Evolutionary conservation across 768 basidiomycete species (phyloP).

Genomic region (Serpula lacrymans): DNA sequence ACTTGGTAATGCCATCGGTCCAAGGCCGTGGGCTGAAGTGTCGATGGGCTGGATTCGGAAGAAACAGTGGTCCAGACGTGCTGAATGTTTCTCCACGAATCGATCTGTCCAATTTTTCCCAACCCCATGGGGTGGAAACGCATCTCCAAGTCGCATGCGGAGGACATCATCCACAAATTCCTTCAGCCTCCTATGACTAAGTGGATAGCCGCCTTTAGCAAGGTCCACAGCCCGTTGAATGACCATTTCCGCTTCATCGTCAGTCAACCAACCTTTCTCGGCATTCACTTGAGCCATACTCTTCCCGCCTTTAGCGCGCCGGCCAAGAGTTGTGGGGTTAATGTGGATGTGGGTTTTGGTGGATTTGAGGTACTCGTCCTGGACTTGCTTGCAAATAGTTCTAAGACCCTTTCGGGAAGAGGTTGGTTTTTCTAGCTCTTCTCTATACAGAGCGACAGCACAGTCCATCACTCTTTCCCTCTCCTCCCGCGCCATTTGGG

Average conservation of each 20-base stretch:
- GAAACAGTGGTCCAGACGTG: too few relatives aligned
- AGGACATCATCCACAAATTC: conserved; percentile 32
- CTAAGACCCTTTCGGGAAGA: not conserved
- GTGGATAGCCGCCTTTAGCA: conserved; percentile 33
- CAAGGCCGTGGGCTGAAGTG: too few relatives aligned
- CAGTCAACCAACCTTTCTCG: conserved; percentile 24
- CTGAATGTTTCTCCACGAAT: conserved; percentile 24
- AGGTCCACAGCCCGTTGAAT: conserved; percentile 24
- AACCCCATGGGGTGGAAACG: conserved; percentile 29
- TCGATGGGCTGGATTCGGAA: too few relatives aligned
- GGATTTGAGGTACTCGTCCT: conserved; percentile 5
- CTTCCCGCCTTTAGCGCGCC: conserved; percentile 14
- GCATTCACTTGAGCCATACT: conserved; percentile 22
- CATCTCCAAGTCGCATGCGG: conserved; percentile 20
- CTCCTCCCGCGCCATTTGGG: conserved; percentile 10
- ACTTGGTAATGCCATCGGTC: too few relatives aligned
- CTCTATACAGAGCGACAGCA: conserved; percentile 8
- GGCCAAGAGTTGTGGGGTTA: conserved; percentile 11
- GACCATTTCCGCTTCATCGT: conserved; percentile 26
- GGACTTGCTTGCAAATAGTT: conserved; percentile 11
- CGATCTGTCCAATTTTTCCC: conserved; percentile 35
- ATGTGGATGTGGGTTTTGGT: too few relatives aligned
- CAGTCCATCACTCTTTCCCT: conserved; percentile 10
- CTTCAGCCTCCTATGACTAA: conserved; percentile 28
- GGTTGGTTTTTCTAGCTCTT: conserved; percentile 6